Evolutionary conservation across 441 rosid species (phyloP), one percentile per base, ranked within the genome.

Genomic region (Arabidopsis lyrata): DNA sequence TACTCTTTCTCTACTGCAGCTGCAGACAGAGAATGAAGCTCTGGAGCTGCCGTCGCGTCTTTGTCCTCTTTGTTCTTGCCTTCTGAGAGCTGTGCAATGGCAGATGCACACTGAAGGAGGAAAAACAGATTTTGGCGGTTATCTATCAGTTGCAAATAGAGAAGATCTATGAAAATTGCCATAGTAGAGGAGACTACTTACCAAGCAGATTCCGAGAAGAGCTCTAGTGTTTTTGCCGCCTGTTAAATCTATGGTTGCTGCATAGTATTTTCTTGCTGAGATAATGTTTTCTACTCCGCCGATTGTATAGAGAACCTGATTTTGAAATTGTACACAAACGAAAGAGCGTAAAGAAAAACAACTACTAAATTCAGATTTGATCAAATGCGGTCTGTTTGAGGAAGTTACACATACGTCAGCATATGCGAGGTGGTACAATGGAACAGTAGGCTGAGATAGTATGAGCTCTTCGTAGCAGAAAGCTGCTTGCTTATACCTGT

Each of bases 31-130:
- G 91, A 81, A 48, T 87, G 92, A 76, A 92, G 84, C 80, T 95
- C 97, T 0, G 86, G 82, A 64, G 88, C 77, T 36, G 74, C 59
- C 34, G 55, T 62, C 0, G 48, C 18, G 66, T 90, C 95, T 66
- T 83, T 94, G 74, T 92, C 97, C 62, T 92, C 97, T 83, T 85
- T 95, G 86, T 84, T 88, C 81, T 88, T 81, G 57, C 97, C 97
- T 78, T 78, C 89, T 6, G 97, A 63, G 50, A 89, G 85, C 79
- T 90, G 99, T n/a, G 93, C 77, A 1, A 89, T 89, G 66, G 96
- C 97, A 2, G 97, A 87, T 1, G 88, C 79, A 72, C 97, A 91
- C 99, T 77, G 76, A 44, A 44, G 48, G 48, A 14, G 9, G 48
- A n/a, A 44, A 44, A n/a, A 3, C 8, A 0, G 48, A 2, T 44